These are phyloP conservation scores for Cylindrodendrum hubeiense DNA, from an alignment of 2,329 filamentous ascomycete genomes.

Conservation along the genomic window DNA sequence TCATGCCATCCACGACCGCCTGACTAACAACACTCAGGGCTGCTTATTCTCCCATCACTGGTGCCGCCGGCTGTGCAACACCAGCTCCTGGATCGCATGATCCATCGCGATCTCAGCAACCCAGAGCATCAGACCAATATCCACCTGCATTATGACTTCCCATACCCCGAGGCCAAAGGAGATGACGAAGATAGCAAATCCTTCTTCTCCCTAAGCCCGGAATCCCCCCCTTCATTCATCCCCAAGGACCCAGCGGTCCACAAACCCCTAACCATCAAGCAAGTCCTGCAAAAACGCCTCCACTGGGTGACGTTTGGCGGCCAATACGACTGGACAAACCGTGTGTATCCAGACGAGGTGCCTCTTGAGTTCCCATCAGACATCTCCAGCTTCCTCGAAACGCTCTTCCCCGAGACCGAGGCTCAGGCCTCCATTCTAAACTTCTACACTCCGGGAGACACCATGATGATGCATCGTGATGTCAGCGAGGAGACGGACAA, in stretches of 20 bases:
- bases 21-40: conserved; percentile 65
- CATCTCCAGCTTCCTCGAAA: conserved; percentile 74
- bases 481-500: conserved; percentile 87
- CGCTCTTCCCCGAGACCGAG: conserved; percentile 80
- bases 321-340: conserved; percentile 95
- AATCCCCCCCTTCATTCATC: conserved; percentile 65
- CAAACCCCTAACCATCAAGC: conserved; percentile 76
- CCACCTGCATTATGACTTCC: conserved; percentile 82
- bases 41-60: conserved; percentile 82
- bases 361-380: conserved; percentile 83
- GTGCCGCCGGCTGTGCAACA: conserved; percentile 78
- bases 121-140: conserved; percentile 87
- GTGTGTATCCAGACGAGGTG: conserved; percentile 77
- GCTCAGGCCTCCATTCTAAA: conserved; percentile 95
- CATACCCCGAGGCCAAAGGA: conserved; percentile 61
- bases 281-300: conserved; percentile 82
- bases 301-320: conserved; percentile 96
- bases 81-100: conserved; percentile 76
- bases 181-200: conserved; percentile 51
- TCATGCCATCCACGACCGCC: not conserved
- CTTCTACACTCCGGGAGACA: conserved; percentile 90
- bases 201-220: conserved; percentile 66
- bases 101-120: conserved; percentile 82
- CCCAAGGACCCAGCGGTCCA: conserved; percentile 83
- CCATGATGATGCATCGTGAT: conserved; percentile 92